These are phyloP conservation scores for Baeospora myosura DNA, from an alignment of 1,284 basidiomycete genomes.

Conservation along the genomic window DNA sequence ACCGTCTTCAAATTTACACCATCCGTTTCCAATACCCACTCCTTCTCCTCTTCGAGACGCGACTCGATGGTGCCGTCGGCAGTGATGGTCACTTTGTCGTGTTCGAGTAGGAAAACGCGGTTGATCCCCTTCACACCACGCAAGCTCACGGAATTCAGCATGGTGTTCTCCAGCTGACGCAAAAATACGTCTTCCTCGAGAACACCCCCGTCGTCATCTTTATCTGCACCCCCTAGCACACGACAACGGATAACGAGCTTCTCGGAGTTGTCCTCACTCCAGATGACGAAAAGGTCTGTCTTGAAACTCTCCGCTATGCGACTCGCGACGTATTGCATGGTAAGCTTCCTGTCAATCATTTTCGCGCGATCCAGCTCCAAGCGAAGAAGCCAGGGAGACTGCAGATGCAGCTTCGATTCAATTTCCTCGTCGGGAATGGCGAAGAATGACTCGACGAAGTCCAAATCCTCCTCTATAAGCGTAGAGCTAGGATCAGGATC, in stretches of 20 bases:
- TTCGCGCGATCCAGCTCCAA: conserved; percentile 95
- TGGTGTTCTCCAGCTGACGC: conserved; percentile 91
- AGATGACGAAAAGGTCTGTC: conserved; percentile 95
- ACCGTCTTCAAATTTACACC: conserved; percentile 93
- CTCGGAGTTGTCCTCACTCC: conserved; percentile 98
- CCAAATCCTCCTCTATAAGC: conserved; percentile 91
- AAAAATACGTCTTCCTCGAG: conserved; percentile 96
- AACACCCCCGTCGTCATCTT: conserved; percentile 75
- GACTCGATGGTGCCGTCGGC: conserved; percentile 58
- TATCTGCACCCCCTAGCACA: conserved; percentile 83
- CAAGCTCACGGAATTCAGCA: conserved; percentile 93
- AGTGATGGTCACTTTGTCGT: conserved; percentile 73
- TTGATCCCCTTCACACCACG: conserved; percentile 90
- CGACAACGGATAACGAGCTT: conserved; percentile 97
- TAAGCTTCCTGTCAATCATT: conserved; percentile 96
- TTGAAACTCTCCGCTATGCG: conserved; percentile 94
- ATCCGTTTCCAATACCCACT: conserved; percentile 98
- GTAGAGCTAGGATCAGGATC: conserved; percentile 91
- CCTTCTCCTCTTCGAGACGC: conserved; percentile 48
- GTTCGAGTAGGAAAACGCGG: conserved; percentile 88
- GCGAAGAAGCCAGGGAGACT: conserved; percentile 96
- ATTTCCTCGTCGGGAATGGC: conserved; percentile 98
- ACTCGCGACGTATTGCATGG: conserved; percentile 92
- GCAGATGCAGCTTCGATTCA: conserved; percentile 82
- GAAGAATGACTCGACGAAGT: conserved; percentile 99